phyloP scores from a whole-genome alignment of 1,284 basidiomycete genomes.

The Boletus calvinii region DNA sequence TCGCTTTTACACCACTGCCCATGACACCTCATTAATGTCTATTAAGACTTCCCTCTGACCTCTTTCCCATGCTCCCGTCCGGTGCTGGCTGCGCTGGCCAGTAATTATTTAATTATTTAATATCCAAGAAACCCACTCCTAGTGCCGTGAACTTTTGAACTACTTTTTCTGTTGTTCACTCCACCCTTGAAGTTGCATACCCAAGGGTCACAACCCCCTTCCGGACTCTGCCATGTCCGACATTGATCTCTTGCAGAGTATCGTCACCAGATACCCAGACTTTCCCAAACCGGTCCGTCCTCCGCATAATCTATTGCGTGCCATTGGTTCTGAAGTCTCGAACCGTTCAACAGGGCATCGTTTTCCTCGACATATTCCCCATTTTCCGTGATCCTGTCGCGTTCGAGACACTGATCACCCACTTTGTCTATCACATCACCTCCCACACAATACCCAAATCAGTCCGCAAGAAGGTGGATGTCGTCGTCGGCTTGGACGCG shows the following conservation, averaged over 20 bases:
- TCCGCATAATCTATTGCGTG: background rate
- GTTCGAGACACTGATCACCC: conserved; percentile 90
- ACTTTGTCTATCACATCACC: conserved; percentile 85
- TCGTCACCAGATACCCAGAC: conserved; percentile 70
- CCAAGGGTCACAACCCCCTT: conserved; percentile 5
- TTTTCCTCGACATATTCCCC: conserved; percentile 90
- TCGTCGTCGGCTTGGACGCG: conserved; percentile 94
- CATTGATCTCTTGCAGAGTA: conserved; percentile 67
- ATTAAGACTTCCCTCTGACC: too few relatives aligned
- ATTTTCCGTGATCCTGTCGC: conserved; percentile 80
- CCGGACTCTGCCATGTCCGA: conserved; percentile 59
- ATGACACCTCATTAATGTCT: too few relatives aligned
- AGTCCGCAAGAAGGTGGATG: conserved; percentile 78
- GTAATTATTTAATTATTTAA: too few relatives aligned
- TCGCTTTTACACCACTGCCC: too few relatives aligned
- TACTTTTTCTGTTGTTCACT: conserved; percentile 1
- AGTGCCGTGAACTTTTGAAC: too few relatives aligned
- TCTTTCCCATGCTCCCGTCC: too few relatives aligned
- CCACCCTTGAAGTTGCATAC: background rate
- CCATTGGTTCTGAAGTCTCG: background rate
- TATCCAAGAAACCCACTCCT: too few relatives aligned
- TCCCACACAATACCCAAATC: conserved; percentile 68
- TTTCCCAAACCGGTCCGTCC: conserved; percentile 82
- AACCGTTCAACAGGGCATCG: conserved; percentile 56
- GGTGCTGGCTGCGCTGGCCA: too few relatives aligned